Conservation (phyloP, 805 yeast genomes). For the Kuraishia borneana region DNA sequence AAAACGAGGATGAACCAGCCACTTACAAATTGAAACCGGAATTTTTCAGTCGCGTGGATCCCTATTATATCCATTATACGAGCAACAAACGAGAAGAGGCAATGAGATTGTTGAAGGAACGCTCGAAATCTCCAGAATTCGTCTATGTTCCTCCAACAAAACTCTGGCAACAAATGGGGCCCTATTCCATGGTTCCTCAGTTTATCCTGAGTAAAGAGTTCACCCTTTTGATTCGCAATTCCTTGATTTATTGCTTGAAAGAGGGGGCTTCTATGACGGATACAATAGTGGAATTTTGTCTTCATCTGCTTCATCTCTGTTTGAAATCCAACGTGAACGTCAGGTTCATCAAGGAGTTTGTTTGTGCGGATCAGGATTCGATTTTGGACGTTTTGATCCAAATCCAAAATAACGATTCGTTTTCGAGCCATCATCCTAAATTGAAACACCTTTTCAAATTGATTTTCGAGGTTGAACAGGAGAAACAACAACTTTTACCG, state of each 20-base stretch:
- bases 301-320: constrained; percentile 64
- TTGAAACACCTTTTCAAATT: constrained; percentile 40
- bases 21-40: constrained; percentile 56
- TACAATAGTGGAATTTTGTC: constrained; percentile 39
- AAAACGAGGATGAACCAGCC: constrained; percentile 47
- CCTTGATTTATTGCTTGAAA: constrained; percentile 27
- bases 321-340: constrained; percentile 25
- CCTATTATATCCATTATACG: constrained; percentile 70
- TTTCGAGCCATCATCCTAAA: constrained; percentile 35
- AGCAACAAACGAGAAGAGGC: constrained; percentile 81
- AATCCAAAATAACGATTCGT: constrained; percentile 29
- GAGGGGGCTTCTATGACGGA: constrained; percentile 36
- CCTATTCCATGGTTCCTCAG: constrained; percentile 33
- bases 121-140: constrained; percentile 30
- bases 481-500: background rate
- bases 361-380: constrained; percentile 3
- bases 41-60: constrained; percentile 49
- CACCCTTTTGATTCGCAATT: constrained; percentile 37
- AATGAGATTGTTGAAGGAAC: constrained; percentile 45
- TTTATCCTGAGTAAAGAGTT: constrained; percentile 45
- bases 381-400: constrained; percentile 26
- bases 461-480: constrained; percentile 1
- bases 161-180: constrained; percentile 19
- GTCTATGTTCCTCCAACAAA: constrained; percentile 45
- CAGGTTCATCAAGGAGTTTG: constrained; percentile 7